Evolutionary conservation across 331 rosid genomes (phyloP), one percentile per base, ranked within the genome.

Genomic region (Stylosanthes scabra): DNA sequence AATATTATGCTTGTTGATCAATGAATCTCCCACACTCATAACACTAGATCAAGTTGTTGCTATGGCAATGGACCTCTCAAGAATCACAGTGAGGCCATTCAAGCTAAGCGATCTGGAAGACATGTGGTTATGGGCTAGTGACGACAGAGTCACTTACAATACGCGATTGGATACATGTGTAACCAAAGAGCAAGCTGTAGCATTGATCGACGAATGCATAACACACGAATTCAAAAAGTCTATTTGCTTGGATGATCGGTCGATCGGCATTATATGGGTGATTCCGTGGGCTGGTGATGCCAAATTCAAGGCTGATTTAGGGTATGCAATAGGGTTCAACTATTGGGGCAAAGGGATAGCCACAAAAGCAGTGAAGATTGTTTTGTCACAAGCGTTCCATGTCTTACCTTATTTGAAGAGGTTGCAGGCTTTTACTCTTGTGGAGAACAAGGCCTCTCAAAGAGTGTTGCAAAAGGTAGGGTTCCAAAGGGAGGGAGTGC

Each of bases 291-390:
- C 63, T 0, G 85, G 76, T 2, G 82, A 82, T 4, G 80, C 74
- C 29, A 70, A 78, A 60, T 74, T 69, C 4, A 83, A 52, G 75
- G 88, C 86, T 13, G 81, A 81, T 46, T 63, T 86, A 1, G 88
- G 90, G 13, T 83, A 83, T 58, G 85, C 61, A 5, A 2, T 86
- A 16, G 85, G 82, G 9, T 66, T 81, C 5, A 29, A 68, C 56
- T 70, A 74, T 7, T 87, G 90, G 89, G 85, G 88, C 39, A 76
- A 76, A 45, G 89, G 89, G 25, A 81, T 85, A 9, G 64, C 81
- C 7, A 79, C 88, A 14, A 28, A 40, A 59, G 91, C 74, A 8
- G 42, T 89, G 55, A 82, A 59, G 50, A 63, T 63, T 8, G 82
- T 85, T 0, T 9, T 85, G 59, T 56, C 78, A 10, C 72, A 74